Conservation (phyloP, 345 rosid species). For the Luvunga scandens region DNA sequence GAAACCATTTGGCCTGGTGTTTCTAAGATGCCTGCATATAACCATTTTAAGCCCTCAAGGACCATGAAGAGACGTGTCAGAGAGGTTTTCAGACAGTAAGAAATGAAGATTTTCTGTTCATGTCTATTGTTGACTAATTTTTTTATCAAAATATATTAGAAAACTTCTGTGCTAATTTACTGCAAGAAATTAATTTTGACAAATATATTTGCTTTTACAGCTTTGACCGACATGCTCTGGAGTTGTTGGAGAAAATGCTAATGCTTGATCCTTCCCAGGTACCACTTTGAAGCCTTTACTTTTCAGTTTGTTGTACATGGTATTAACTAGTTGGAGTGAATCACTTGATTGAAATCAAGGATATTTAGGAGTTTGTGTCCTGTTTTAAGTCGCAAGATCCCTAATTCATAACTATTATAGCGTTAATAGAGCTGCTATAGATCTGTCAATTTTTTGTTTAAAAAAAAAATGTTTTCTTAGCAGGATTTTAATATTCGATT, state of each 20-base stretch:
- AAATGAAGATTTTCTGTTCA: conserved; percentile 1
- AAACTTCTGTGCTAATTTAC: neutral
- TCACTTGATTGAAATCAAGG: neutral
- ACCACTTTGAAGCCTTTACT: conserved; percentile 4
- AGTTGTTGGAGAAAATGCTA: conserved; percentile 86
- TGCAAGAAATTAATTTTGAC: neutral
- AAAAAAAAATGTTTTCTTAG: neutral
- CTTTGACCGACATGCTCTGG: conserved; percentile 93
- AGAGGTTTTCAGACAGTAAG: conserved; percentile 85
- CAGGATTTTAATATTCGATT: neutral
- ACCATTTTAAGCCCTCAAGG: conserved; percentile 52
- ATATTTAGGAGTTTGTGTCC: neutral
- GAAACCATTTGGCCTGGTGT: conserved; percentile 69
- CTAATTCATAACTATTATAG: too few relatives aligned
- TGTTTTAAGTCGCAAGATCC: neutral
- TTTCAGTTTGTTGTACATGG: neutral
- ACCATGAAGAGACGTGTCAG: conserved; percentile 71
- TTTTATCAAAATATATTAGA: neutral
- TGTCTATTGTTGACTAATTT: neutral
- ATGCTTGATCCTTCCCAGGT: conserved; percentile 93
- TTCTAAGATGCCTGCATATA: conserved; percentile 58
- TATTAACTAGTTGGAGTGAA: neutral
- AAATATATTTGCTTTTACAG: conserved; percentile 18
- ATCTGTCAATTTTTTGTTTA: too few relatives aligned
- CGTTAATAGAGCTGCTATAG: too few relatives aligned